phyloP scores from a whole-genome alignment of 2,329 filamentous ascomycete species.

The Pestalotiopsis sp. region DNA sequence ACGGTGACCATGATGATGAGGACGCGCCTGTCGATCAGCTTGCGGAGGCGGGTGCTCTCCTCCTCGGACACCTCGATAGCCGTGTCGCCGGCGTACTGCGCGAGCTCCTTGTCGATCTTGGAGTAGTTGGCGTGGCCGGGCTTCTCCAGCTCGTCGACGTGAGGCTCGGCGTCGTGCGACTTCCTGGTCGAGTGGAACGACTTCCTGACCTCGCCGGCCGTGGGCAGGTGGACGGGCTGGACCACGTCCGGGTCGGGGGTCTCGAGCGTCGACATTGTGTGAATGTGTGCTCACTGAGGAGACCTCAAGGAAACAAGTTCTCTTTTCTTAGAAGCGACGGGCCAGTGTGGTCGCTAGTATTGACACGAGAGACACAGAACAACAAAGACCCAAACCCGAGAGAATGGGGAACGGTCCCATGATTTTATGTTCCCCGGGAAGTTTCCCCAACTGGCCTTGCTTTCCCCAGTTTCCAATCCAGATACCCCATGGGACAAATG shows the following conservation, averaged over 20 bases:
- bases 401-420: conserved; percentile 3
- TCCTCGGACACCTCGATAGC: conserved; percentile 60
- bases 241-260: conserved; percentile 28
- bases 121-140: conserved; percentile 51
- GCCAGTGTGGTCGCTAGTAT: not conserved
- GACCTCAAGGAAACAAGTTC: not conserved
- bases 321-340: not conserved
- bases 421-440: not conserved
- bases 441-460: not conserved
- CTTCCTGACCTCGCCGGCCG: conserved; percentile 22
- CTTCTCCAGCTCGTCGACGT: conserved; percentile 42
- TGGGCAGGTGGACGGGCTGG: conserved; percentile 20
- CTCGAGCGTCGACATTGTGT: conserved; percentile 29
- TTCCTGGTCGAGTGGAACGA: conserved; percentile 32
- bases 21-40: conserved; percentile 68
- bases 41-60: conserved; percentile 63
- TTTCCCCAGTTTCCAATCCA: not conserved
- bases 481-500: conserved; percentile 1
- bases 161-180: conserved; percentile 17
- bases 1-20: conserved; percentile 72
- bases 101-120: conserved; percentile 68
- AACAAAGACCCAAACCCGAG: not conserved
- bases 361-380: not conserved
- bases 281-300: not conserved
- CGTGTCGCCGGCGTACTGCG: conserved; percentile 64